Evolutionary conservation across 305 asterid genomes (phyloP).

Genomic region (Fraxinus albicans): DNA sequence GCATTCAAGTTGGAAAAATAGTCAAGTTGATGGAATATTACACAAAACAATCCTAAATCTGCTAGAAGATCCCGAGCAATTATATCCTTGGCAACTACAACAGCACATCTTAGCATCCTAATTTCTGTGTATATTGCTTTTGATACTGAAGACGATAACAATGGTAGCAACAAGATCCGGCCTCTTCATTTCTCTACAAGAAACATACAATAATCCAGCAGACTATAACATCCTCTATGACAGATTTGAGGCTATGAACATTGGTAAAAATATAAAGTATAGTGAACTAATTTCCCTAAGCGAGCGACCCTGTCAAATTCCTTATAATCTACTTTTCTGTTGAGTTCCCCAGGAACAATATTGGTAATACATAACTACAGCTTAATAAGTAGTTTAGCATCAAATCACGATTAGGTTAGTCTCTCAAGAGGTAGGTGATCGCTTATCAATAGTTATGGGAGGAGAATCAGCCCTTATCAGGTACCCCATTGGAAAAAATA

Average conservation of each 20-base stretch:
- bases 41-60: background rate
- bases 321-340: background rate
- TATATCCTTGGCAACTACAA: background rate
- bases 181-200: background rate
- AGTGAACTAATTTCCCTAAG: background rate
- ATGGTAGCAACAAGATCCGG: background rate
- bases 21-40: background rate
- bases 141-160: background rate
- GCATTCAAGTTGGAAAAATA: constrained; percentile 9
- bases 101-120: background rate
- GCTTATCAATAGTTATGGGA: background rate
- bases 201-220: background rate
- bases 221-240: background rate
- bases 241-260: background rate
- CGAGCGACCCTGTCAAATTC: background rate
- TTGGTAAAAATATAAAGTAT: background rate
- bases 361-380: background rate
- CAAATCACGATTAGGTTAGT: background rate
- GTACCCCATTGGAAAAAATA: background rate
- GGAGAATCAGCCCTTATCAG: background rate
- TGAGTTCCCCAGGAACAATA: background rate
- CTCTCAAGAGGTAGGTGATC: background rate
- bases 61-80: background rate
- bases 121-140: background rate
- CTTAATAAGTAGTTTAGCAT: background rate